Percentiles rank a stretch among this genome's conserved stretches.
Evolutionary conservation across 306 rosid species (phyloP).

Genomic region (Sesbania bispinosa): DNA sequence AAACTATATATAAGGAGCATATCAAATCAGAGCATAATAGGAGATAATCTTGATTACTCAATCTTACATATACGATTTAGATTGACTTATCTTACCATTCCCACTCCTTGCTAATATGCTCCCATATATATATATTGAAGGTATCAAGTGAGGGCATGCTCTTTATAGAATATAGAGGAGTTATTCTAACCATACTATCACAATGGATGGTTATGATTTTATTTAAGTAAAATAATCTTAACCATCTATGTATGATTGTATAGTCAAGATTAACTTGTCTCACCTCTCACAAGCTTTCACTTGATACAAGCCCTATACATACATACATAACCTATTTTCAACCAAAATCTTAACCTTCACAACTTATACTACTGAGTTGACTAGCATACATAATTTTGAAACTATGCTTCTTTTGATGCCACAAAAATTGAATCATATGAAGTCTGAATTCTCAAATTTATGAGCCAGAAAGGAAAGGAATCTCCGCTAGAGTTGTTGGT

Average conservation of each 20-base stretch:
- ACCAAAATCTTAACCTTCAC: slow-evolving; percentile 10
- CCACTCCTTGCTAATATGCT: too few species aligned
- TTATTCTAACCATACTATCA: too few species aligned
- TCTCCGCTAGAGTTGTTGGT: slow-evolving; percentile 67
- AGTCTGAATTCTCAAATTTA: slow-evolving; percentile 25
- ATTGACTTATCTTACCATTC: too few species aligned
- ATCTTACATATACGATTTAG: too few species aligned
- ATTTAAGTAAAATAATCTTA: neutral
- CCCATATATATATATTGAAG: neutral
- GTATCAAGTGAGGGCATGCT: neutral
- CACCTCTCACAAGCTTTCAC: neutral
- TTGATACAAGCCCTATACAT: neutral
- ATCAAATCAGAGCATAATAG: neutral
- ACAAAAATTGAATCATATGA: slow-evolving; percentile 16
- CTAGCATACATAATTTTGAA: neutral
- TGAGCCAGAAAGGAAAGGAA: slow-evolving; percentile 69
- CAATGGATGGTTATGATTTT: neutral
- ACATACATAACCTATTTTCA: neutral
- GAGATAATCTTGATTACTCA: neutral
- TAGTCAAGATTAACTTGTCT: neutral
- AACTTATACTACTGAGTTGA: neutral
- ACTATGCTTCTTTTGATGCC: slow-evolving; percentile 13
- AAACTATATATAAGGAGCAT: neutral
- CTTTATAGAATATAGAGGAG: too few species aligned
- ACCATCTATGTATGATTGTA: neutral